These are phyloP conservation scores for Obba rivulosa DNA, from an alignment of 768 basidiomycete genomes.

Conservation along the genomic window DNA sequence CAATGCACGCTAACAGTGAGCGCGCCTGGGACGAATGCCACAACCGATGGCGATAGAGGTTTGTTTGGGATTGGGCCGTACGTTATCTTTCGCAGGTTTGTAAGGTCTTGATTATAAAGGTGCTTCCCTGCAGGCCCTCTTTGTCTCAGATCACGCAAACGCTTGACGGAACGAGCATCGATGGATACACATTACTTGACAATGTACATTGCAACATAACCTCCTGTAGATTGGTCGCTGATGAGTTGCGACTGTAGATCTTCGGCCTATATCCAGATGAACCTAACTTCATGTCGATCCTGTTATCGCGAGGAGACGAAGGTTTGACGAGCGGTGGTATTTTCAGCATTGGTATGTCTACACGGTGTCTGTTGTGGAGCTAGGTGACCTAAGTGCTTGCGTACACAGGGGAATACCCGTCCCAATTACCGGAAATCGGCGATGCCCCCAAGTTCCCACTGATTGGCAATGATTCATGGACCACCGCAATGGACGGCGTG, in stretches of 20 bases:
- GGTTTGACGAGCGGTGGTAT: not conserved
- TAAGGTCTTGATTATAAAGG: not conserved
- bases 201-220: not conserved
- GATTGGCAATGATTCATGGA: not conserved
- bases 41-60: not conserved
- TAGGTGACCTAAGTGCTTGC: not conserved
- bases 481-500: not conserved
- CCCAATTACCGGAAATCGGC: not conserved
- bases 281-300: not conserved
- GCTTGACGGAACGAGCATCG: not conserved
- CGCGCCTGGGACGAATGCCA: slow-evolving; percentile 3
- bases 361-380: not conserved
- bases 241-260: not conserved
- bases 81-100: not conserved
- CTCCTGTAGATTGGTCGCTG: not conserved
- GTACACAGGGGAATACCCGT: not conserved
- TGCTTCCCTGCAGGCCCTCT: not conserved
- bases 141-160: not conserved
- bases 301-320: slow-evolving; percentile 3
- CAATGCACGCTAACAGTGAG: not conserved
- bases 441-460: not conserved
- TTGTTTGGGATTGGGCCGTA: slow-evolving; percentile 2
- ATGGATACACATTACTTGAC: not conserved
- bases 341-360: slow-evolving; percentile 3
- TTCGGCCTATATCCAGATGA: not conserved